Evolutionary conservation across 352 stramenopile species (phyloP).

Genomic region (Globisporangium echinulatum): DNA sequence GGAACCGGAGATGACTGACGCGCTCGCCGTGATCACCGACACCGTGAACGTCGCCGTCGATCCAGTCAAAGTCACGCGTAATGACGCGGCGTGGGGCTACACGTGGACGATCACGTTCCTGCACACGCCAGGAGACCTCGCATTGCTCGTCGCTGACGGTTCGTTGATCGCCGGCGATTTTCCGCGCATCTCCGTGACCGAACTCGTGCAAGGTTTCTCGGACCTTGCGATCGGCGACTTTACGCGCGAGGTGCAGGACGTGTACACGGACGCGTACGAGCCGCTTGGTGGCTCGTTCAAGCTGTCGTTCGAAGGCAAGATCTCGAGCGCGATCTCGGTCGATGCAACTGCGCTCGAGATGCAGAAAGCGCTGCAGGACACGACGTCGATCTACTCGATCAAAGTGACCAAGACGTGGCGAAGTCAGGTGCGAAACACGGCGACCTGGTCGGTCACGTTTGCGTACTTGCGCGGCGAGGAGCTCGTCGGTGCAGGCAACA

Average conservation of each 20-base stretch:
- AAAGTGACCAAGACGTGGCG: slow-evolving; percentile 53
- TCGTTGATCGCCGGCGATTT: slow-evolving; percentile 85
- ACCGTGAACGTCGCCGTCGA: slow-evolving; percentile 64
- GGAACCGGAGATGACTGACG: slow-evolving; percentile 58
- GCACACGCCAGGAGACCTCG: slow-evolving; percentile 84
- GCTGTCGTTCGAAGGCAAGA: slow-evolving; percentile 87
- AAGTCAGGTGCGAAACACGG: slow-evolving; percentile 41
- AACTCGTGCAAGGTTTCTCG: slow-evolving; percentile 68
- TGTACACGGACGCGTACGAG: slow-evolving; percentile 60
- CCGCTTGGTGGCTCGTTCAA: slow-evolving; percentile 76
- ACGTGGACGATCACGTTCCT: slow-evolving; percentile 91
- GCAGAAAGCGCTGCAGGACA: slow-evolving; percentile 65
- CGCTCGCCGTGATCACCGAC: slow-evolving; percentile 74
- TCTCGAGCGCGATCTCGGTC: slow-evolving; percentile 63
- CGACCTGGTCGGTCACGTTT: slow-evolving; percentile 92
- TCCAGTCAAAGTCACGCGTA: slow-evolving; percentile 68
- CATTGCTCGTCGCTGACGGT: slow-evolving; percentile 74
- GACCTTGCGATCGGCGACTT: slow-evolving; percentile 91
- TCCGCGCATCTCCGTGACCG: slow-evolving; percentile 69
- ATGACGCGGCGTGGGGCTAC: slow-evolving; percentile 74
- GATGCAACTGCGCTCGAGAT: slow-evolving; percentile 80
- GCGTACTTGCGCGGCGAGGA: slow-evolving; percentile 90
- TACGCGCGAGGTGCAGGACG: slow-evolving; percentile 92
- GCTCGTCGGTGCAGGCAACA: slow-evolving; percentile 88
- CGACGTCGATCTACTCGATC: slow-evolving; percentile 82